Evolutionary conservation across 441 rosid genomes (phyloP).

Genomic region (Pelargonium myrrhifolium): DNA sequence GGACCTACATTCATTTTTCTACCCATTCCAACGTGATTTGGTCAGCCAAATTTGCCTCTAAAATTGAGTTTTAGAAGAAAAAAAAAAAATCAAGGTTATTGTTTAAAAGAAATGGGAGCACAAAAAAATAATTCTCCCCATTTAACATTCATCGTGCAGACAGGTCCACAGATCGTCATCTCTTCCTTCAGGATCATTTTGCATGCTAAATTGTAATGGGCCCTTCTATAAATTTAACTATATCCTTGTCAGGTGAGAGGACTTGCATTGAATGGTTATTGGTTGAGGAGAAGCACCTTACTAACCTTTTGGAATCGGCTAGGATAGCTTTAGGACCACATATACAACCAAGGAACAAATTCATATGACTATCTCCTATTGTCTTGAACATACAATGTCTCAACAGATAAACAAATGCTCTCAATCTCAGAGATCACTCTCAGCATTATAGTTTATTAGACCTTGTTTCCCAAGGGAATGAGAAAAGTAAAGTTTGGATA

Average conservation of each 20-base stretch:
- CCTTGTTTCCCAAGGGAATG: not conserved
- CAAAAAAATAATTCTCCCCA: not conserved
- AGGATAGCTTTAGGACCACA: not conserved
- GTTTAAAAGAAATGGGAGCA: not conserved
- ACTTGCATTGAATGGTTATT: not conserved
- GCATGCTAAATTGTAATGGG: not conserved
- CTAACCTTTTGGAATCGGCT: not conserved
- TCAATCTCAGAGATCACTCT: not conserved
- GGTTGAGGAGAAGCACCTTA: not conserved
- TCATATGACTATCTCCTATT: not conserved
- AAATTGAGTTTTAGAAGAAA: not conserved
- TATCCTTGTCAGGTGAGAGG: not conserved
- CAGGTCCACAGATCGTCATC: too few relatives aligned
- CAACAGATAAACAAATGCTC: not conserved
- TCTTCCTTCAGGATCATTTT: not conserved
- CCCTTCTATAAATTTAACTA: not conserved
- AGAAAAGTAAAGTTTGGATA: not conserved
- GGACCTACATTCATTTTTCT: not conserved
- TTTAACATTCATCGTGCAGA: not conserved
- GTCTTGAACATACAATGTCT: not conserved
- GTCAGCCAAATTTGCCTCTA: not conserved
- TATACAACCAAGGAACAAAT: not conserved
- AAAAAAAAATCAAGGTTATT: not conserved
- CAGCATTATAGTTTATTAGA: not conserved
- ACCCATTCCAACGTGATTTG: not conserved